Evolutionary conservation across 768 basidiomycete genomes (phyloP).

Genomic region (Neoboletus subvelutipes): DNA sequence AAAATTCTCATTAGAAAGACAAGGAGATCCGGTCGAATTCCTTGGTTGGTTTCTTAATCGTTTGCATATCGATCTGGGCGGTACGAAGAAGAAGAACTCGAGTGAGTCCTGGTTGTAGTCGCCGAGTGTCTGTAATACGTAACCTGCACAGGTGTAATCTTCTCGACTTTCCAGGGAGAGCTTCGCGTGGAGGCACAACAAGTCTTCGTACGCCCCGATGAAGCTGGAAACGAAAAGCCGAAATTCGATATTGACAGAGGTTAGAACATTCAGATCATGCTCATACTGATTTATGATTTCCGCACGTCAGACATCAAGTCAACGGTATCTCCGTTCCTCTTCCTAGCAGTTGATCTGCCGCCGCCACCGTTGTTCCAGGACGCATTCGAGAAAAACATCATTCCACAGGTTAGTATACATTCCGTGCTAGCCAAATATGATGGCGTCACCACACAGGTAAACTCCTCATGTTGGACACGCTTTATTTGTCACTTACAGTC

Average conservation of each 20-base stretch:
- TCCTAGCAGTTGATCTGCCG: constrained; percentile 93
- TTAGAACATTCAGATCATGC: constrained; percentile 34
- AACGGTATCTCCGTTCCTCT: constrained; percentile 86
- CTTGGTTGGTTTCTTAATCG: constrained; percentile 93
- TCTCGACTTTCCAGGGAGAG: constrained; percentile 92
- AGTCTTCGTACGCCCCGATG: constrained; percentile 79
- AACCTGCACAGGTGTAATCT: constrained; percentile 71
- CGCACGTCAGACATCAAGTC: constrained; percentile 73
- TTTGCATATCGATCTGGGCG: constrained; percentile 90
- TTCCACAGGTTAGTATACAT: constrained; percentile 93
- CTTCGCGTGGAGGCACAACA: constrained; percentile 92
- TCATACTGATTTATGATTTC: constrained; percentile 24
- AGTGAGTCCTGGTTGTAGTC: constrained; percentile 52
- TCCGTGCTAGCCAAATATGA: constrained; percentile 93
- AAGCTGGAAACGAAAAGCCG: constrained; percentile 75
- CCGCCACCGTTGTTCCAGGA: constrained; percentile 98
- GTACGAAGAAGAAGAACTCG: constrained; percentile 88
- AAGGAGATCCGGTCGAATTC: constrained; percentile 97
- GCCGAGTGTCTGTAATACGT: constrained; percentile 20
- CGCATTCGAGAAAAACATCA: constrained; percentile 95
- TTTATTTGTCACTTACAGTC: constrained; percentile 11
- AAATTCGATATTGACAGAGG: constrained; percentile 95
- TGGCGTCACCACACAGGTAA: constrained; percentile 83
- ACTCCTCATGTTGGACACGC: constrained; percentile 26
- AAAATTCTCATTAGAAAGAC: constrained; percentile 89